A percentile compares a stretch with the other conserved stretches of the same genome.
phyloP scores from a whole-genome alignment of 345 rosid species.

The Erysimum cheiranthoides region DNA sequence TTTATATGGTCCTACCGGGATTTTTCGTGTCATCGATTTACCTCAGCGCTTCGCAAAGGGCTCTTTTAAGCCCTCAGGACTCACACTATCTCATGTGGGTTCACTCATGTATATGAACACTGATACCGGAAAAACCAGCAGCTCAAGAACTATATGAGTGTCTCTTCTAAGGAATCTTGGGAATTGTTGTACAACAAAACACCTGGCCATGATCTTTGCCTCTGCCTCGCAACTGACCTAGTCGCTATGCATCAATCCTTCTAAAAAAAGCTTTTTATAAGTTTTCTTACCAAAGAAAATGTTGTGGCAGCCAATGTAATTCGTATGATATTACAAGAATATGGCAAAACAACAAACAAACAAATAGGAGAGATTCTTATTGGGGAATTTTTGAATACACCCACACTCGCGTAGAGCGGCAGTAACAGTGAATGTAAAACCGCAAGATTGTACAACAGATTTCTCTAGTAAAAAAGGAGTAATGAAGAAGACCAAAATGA shows the following conservation, averaged over 20 bases:
- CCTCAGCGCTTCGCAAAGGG: background rate
- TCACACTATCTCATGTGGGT: background rate
- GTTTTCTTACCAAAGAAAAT: no score
- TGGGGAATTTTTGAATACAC: conserved; percentile 29
- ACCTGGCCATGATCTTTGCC: background rate
- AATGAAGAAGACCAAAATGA: conserved; percentile 15
- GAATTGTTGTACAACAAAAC: background rate
- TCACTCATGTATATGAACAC: background rate
- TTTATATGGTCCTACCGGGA: background rate
- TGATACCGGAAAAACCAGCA: background rate
- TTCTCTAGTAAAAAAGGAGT: background rate
- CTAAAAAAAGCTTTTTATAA: no score
- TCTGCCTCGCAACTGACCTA: background rate
- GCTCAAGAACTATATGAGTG: background rate
- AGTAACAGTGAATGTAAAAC: conserved; percentile 15
- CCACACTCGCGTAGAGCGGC: background rate
- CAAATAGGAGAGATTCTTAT: conserved; percentile 15
- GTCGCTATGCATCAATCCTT: background rate
- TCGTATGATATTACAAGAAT: background rate
- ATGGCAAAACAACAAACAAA: conserved; percentile 15
- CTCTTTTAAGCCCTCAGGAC: background rate
- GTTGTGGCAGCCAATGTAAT: background rate
- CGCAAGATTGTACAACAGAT: conserved; percentile 13
- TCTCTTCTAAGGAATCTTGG: background rate
- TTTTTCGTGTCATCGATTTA: background rate